Evolutionary conservation across 2,329 filamentous ascomycete species (phyloP).

Genomic region (Penicillium griseofulvum): DNA sequence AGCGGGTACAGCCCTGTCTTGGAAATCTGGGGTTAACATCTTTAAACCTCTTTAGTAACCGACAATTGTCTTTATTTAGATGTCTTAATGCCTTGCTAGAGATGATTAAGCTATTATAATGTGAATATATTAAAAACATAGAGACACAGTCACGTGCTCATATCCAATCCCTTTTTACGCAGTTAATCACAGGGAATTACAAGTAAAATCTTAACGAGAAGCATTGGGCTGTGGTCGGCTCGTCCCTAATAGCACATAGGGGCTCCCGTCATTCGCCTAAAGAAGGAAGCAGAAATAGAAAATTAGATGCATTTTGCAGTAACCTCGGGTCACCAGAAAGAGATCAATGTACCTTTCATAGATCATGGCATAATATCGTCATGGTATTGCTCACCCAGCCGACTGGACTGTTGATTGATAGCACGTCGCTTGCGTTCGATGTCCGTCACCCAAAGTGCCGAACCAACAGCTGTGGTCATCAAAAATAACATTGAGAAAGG

Average conservation of each 20-base stretch:
- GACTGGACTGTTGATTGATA: slow-evolving; percentile 13
- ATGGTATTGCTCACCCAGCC: slow-evolving; percentile 34
- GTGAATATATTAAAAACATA: neutral
- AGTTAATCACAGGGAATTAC: neutral
- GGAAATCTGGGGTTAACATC: neutral
- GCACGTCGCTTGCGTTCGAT: slow-evolving; percentile 61
- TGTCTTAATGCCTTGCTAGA: neutral
- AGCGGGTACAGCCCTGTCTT: neutral
- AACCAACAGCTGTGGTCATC: slow-evolving; percentile 78
- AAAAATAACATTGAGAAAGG: slow-evolving; percentile 92
- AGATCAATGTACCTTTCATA: neutral
- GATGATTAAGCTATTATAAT: neutral
- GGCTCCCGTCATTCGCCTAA: neutral
- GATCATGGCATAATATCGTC: slow-evolving; percentile 33
- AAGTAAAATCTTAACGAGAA: neutral
- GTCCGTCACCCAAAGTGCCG: slow-evolving; percentile 79
- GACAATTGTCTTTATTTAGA: too few relatives aligned
- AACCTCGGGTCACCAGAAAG: neutral
- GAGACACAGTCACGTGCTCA: too few relatives aligned
- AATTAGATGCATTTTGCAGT: neutral
- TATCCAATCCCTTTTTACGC: neutral
- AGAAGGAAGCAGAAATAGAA: neutral
- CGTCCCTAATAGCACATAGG: neutral
- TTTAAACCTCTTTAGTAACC: too few relatives aligned
- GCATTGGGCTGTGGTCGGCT: neutral